Base-by-base conservation (phyloP, 2,329 filamentous ascomycete genomes). In the Epichloe gansuensis region DNA sequence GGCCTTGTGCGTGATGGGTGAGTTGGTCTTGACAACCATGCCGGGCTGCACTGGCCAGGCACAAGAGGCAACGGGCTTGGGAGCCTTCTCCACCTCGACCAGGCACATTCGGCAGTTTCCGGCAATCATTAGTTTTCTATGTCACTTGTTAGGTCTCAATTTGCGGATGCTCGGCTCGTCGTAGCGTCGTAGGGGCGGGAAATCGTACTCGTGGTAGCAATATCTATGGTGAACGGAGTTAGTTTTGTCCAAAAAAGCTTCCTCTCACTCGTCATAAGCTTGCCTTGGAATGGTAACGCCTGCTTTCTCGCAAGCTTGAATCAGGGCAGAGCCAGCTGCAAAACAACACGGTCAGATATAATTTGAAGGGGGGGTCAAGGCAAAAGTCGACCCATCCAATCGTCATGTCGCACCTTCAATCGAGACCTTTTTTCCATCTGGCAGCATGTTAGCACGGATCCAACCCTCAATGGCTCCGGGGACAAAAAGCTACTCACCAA, bases 101-200 rank as follows among this genome's bases (percentile, higher is more conserved):
- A 98, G 75, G 73, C 93, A 98, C 93, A 98, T 98, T 75, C 93
- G 89, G 72, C 93, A 98, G 74, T 97, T 98, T 72, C 93, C 93
- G 65, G 93, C 93, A 78, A 98, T 95, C 85, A 95, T 89, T 61
- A 98, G 80, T 75, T 98, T 97, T 69, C 87, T 91, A 65, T 52
- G 61, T 61, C 52, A 31, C 34, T 61, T 65, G 66, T 77, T 64
- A 77, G 74, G 61, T 51, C 31, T 53, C 59, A n/a, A 9, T 51
- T 55, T 58, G 63, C 61, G 61, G 47, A 59, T 60, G 49, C 59
- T 60, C 61, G 58, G 59, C 53, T 57, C 51, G 49, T 56, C 43
- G 53, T 42, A 58, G 17, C 17, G 17, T 17, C 17, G 17, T 17
- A 17, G 56, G 11, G 34, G 36, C 46, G 27, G 23, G 58, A 52